phyloP scores from a whole-genome alignment of 441 rosid species.

The Monsonia emarginata region DNA sequence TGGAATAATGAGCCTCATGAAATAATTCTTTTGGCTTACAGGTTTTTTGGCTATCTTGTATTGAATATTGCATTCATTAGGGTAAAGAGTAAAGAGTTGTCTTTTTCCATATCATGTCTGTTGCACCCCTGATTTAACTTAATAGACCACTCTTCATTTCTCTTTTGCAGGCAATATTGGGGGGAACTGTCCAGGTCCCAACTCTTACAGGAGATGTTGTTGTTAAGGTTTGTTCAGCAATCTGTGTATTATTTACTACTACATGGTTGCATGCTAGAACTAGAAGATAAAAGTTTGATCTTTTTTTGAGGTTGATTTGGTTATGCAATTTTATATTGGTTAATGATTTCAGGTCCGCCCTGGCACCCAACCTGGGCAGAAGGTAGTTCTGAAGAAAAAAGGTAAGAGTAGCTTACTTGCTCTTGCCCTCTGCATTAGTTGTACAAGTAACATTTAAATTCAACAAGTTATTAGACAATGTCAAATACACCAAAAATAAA shows the following conservation, averaged over 20 bases:
- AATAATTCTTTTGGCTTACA: not conserved
- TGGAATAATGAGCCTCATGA: not conserved
- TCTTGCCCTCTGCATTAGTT: not conserved
- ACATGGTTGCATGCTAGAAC: constrained; percentile 1
- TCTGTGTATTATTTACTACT: constrained; percentile 3
- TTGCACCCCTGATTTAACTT: not conserved
- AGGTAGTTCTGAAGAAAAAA: constrained; percentile 90
- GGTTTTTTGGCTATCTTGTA: not conserved
- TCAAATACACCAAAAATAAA: too few relatives aligned
- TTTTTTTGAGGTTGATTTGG: not conserved
- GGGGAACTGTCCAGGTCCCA: constrained; percentile 95
- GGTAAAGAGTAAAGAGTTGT: not conserved
- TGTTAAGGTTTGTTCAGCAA: constrained; percentile 51
- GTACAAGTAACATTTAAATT: not conserved
- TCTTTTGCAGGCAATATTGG: constrained; percentile 72
- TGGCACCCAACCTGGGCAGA: constrained; percentile 97
- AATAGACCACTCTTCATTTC: not conserved
- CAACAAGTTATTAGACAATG: too few relatives aligned
- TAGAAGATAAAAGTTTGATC: not conserved
- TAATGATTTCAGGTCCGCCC: constrained; percentile 60
- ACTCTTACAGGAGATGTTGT: constrained; percentile 95
- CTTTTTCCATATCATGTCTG: not conserved
- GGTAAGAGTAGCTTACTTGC: constrained; percentile 32
- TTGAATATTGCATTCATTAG: not conserved
- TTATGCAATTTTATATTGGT: not conserved